A percentile compares a stretch with the other conserved stretches of the same genome.
These are phyloP conservation scores for Xylariaceae sp. DNA, from an alignment of 2,329 filamentous ascomycete genomes.

Conservation along the genomic window DNA sequence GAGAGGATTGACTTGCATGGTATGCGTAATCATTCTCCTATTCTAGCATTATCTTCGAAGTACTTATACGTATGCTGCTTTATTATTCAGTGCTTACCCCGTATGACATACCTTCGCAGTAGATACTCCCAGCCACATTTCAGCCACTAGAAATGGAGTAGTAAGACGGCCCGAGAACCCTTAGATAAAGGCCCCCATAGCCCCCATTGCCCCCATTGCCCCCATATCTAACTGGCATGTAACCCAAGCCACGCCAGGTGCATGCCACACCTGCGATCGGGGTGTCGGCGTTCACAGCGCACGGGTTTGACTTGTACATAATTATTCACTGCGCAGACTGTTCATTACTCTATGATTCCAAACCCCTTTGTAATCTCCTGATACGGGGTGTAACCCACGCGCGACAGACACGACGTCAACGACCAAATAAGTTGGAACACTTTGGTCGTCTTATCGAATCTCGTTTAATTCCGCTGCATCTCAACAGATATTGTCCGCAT, in stretches of 20 bases:
- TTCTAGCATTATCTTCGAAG: no score
- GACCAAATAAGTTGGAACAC: conserved; percentile 2
- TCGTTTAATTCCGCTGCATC: no score
- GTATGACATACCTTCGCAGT: not conserved
- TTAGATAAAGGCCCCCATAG: no score
- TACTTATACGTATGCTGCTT: not conserved
- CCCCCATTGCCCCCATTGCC: not conserved
- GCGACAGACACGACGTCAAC: conserved; percentile 6
- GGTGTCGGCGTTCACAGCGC: no score
- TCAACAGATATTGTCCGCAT: no score
- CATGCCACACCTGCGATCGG: no score
- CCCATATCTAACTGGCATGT: not conserved
- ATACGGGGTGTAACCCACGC: not conserved
- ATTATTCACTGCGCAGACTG: not conserved
- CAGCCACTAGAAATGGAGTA: conserved; percentile 12
- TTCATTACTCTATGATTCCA: conserved; percentile 11
- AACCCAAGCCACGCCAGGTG: conserved; percentile 5
- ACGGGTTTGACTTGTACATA: not conserved
- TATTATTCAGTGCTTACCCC: conserved; percentile 25
- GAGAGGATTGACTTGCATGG: no score
- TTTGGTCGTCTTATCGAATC: not conserved
- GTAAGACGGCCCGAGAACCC: no score
- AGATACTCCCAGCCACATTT: conserved; percentile 12
- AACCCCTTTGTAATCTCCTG: conserved; percentile 14
- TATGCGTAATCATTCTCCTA: no score